Base-by-base conservation (phyloP, 2,329 filamentous ascomycete species). In the Thelonectria blattea region DNA sequence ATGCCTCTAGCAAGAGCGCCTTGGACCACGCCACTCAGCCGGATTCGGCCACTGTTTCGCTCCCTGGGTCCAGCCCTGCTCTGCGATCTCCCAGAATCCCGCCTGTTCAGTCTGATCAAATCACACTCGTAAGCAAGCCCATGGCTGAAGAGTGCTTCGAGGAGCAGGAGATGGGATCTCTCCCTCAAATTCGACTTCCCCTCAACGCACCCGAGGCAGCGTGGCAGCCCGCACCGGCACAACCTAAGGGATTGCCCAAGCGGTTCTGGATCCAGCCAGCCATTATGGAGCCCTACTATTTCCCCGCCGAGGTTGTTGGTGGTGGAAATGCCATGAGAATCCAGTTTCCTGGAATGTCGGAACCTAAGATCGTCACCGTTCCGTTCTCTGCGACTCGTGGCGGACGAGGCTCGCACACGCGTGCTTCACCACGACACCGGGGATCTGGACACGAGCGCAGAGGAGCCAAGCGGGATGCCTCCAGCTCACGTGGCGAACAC, bases 71-170 rank as follows among this genome's bases (percentile, higher is more conserved):
- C 15, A 58, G 57, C 11, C 37, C 62, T 48, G 53, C 56, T 15
- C 52, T 53, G 58, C 56, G 61, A 70, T 55, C 67, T 5, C 78
- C 71, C 17, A 72, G 74, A 27, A 39, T 49, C 39, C 46, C 30
- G 11, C 20, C 46, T 37, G 45, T 15, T 5, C 20, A 27, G 24
- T 27, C 12, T 15, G 79, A 79, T 48, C 79, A 56, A 78, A 78
- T 49, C 80, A 81, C 30, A 72, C 60, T 83, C 18, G 81, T 81
- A 15, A 87, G 87, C 4, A 91, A 89, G 70, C 86, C 87, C 49
- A 89, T 92, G 77, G 89, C 90, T 6, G 90, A 92, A 64, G 88
- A 91, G 62, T 91, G 91, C 65, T 93, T 93, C 65, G 91, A 92
- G 71, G 89, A 92, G 70, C 89, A 91, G 69, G 90, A 93, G 73